phyloP scores from a whole-genome alignment of 2,329 filamentous ascomycete genomes.

The Colletotrichum liaoningense region DNA sequence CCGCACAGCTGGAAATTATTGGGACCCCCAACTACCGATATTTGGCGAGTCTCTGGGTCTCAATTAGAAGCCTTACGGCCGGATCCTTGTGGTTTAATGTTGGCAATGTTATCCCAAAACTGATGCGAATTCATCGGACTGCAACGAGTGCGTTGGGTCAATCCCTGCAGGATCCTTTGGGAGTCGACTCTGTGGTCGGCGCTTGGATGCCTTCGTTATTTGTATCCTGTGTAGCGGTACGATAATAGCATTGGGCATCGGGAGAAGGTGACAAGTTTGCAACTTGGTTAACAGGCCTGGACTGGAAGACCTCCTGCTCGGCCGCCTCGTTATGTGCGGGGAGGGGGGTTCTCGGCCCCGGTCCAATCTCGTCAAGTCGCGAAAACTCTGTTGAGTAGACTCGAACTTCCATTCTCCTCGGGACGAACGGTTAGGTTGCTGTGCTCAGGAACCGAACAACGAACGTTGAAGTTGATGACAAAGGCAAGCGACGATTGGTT shows the following conservation, averaged over 20 bases:
- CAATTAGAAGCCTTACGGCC: not conserved
- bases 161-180: constrained; percentile 7
- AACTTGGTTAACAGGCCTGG: not conserved
- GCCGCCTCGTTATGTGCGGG: not conserved
- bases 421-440: constrained; percentile 2
- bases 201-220: not conserved
- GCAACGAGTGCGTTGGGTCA: not conserved
- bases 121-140: constrained; percentile 2
- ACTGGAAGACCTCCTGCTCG: not conserved
- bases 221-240: not conserved
- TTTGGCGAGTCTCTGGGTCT: constrained; percentile 9
- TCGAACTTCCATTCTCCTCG: not conserved
- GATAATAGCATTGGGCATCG: not conserved
- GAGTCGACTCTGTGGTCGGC: not conserved
- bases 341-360: not conserved
- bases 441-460: not conserved
- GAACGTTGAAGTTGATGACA: not conserved
- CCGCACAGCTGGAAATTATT: constrained; percentile 1
- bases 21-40: constrained; percentile 25
- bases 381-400: not conserved
- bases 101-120: not conserved
- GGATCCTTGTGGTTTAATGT: not conserved
- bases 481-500: constrained; percentile 4
- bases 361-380: too few species aligned
- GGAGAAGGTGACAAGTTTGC: not conserved